Conservation (phyloP, 345 rosid species). For the Ceriops tagal region DNA sequence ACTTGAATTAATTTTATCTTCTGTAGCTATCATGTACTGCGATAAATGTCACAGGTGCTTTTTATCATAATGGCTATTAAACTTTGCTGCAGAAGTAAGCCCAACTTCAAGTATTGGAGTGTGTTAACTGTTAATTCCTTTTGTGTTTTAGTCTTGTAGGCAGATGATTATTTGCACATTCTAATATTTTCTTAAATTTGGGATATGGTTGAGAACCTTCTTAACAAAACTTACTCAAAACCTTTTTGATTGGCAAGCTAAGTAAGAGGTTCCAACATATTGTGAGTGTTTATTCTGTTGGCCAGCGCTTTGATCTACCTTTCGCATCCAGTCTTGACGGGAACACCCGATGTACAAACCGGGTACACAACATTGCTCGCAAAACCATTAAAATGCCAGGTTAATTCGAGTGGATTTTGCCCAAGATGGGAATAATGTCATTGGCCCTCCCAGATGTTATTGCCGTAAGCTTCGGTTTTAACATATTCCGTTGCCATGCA, state of each 20-base stretch:
- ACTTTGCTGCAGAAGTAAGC: too few relatives aligned
- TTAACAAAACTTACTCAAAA: neutral
- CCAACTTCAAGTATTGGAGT: neutral
- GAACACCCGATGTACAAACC: too few relatives aligned
- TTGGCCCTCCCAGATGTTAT: constrained; percentile 24
- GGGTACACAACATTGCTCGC: too few relatives aligned
- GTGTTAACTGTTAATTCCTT: neutral
- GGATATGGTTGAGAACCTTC: neutral
- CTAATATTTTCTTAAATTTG: neutral
- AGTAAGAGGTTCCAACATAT: neutral
- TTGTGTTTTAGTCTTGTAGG: neutral
- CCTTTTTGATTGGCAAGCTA: neutral
- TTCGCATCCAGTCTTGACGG: too few relatives aligned
- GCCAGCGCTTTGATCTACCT: too few relatives aligned
- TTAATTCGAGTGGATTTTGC: too few relatives aligned
- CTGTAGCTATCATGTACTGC: too few relatives aligned
- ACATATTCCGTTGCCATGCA: too few relatives aligned
- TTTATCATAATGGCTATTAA: neutral
- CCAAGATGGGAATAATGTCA: neutral
- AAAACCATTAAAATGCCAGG: too few relatives aligned
- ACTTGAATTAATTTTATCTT: too few relatives aligned
- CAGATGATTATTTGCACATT: neutral
- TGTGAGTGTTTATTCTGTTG: too few relatives aligned
- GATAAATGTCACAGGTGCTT: too few relatives aligned
- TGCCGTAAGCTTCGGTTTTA: constrained; percentile 11